Evolutionary conservation across 495 filamentous ascomycete genomes (phyloP).

Genomic region (Tricharina praecox): DNA sequence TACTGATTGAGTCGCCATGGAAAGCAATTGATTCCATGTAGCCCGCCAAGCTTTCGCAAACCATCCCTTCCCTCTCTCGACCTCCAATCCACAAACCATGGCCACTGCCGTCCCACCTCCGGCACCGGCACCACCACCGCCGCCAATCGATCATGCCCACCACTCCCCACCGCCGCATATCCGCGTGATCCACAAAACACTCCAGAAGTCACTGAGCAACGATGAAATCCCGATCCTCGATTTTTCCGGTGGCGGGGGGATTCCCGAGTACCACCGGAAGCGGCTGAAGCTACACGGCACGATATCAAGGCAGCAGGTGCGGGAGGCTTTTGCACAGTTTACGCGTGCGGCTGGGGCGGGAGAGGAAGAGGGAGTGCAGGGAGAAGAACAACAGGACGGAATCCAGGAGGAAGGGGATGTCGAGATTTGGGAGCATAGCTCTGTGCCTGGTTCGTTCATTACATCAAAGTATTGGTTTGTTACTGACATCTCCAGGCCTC

Average conservation of each 20-base stretch:
- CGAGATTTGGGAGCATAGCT: conserved; percentile 14
- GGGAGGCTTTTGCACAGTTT: conserved; percentile 8
- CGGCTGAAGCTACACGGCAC: conserved; percentile 3
- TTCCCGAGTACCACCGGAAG: conserved; percentile 10
- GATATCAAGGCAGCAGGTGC: not conserved
- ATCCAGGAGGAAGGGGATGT: conserved; percentile 10
- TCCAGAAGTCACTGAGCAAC: conserved; percentile 11
- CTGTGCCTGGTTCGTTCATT: conserved; percentile 13
- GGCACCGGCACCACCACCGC: conserved; percentile 1
- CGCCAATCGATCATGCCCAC: conserved; percentile 17
- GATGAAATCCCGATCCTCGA: conserved; percentile 13
- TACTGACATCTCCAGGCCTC: conserved; percentile 4
- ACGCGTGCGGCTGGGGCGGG: not conserved
- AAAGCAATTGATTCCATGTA: too few relatives aligned
- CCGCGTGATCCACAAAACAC: conserved; percentile 16
- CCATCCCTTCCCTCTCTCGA: too few relatives aligned
- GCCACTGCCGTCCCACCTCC: not conserved
- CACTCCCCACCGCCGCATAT: conserved; percentile 12
- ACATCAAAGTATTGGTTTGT: conserved; percentile 5
- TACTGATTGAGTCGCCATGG: too few relatives aligned
- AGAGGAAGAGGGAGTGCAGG: not conserved
- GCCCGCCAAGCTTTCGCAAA: too few relatives aligned
- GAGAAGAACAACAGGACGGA: too few relatives aligned
- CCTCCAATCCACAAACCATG: too few relatives aligned
- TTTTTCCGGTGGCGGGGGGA: not conserved